Conservation (phyloP, 306 rosid genomes). For the Cicer cuneatum region DNA sequence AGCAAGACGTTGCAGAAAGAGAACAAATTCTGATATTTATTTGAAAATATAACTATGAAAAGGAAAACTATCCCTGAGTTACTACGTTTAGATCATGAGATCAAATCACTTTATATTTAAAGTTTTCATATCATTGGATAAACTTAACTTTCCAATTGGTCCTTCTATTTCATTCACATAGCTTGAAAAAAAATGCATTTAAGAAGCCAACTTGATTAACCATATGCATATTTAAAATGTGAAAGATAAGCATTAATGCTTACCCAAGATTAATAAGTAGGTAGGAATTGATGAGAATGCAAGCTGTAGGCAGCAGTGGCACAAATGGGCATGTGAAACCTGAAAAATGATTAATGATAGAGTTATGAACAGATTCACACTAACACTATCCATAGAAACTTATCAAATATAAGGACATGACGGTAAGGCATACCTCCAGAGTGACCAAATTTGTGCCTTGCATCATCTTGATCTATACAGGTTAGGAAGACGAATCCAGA, state of each 20-base stretch:
- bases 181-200: too few relatives aligned
- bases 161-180: too few relatives aligned
- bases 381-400: constrained; percentile 4
- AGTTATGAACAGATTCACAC: constrained; percentile 28
- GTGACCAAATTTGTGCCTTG: constrained; percentile 86
- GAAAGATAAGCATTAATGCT: constrained; percentile 34
- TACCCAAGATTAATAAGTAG: constrained; percentile 86
- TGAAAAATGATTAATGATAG: constrained; percentile 45
- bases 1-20: too few relatives aligned
- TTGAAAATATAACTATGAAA: too few relatives aligned
- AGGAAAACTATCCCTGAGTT: too few relatives aligned
- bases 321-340: constrained; percentile 92
- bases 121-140: too few relatives aligned
- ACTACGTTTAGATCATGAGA: too few relatives aligned
- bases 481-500: constrained; percentile 66
- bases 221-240: constrained; percentile 16
- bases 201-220: neutral
- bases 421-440: constrained; percentile 72
- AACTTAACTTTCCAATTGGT: too few relatives aligned
- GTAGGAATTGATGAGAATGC: constrained; percentile 83
- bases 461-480: constrained; percentile 85
- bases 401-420: constrained; percentile 23
- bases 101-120: too few relatives aligned
- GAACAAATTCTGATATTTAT: too few relatives aligned
- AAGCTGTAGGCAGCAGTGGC: constrained; percentile 77